Evolutionary conservation across 108 stramenopile species (phyloP).

Genomic region (Skeletonema menzelii): DNA sequence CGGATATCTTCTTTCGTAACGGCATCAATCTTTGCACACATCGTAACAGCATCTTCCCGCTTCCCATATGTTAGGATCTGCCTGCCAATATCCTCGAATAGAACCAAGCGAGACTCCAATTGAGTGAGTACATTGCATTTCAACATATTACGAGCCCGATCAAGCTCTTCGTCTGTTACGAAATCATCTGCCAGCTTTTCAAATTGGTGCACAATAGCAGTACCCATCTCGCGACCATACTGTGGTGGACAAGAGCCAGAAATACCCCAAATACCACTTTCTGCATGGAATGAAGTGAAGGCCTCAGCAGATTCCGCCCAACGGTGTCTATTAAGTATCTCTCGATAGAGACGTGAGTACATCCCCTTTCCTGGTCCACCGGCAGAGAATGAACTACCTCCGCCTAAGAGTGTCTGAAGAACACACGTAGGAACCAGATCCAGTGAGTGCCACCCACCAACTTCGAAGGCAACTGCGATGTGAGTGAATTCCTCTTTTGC

Average conservation of each 20-base stretch:
- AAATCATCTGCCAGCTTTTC: slow-evolving; percentile 58
- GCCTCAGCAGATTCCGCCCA: slow-evolving; percentile 97
- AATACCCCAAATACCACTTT: slow-evolving; percentile 93
- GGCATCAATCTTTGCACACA: slow-evolving; percentile 91
- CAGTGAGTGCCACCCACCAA: slow-evolving; percentile 94
- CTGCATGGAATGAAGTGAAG: slow-evolving; percentile 86
- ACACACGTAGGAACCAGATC: slow-evolving; percentile 93
- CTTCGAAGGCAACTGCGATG: slow-evolving; percentile 90
- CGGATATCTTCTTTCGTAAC: slow-evolving; percentile 91
- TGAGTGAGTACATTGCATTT: slow-evolving; percentile 97
- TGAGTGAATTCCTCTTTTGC: slow-evolving; percentile 83
- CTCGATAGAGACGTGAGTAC: slow-evolving; percentile 96
- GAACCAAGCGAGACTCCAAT: slow-evolving; percentile 90
- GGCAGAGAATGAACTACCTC: slow-evolving; percentile 96
- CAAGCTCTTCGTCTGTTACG: slow-evolving; percentile 86
- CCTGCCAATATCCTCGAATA: slow-evolving; percentile 97
- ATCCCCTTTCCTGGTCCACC: slow-evolving; percentile 99
- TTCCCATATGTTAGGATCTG: slow-evolving; percentile 94
- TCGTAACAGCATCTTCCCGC: slow-evolving; percentile 78
- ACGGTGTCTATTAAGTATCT: slow-evolving; percentile 89
- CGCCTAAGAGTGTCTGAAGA: slow-evolving; percentile 95
- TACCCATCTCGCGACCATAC: slow-evolving; percentile 65
- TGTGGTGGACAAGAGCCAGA: slow-evolving; percentile 68
- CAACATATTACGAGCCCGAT: slow-evolving; percentile 97
- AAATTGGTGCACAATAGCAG: slow-evolving; percentile 81